Base-by-base conservation (phyloP, 495 filamentous ascomycete genomes). In the Collariella sp. region DNA sequence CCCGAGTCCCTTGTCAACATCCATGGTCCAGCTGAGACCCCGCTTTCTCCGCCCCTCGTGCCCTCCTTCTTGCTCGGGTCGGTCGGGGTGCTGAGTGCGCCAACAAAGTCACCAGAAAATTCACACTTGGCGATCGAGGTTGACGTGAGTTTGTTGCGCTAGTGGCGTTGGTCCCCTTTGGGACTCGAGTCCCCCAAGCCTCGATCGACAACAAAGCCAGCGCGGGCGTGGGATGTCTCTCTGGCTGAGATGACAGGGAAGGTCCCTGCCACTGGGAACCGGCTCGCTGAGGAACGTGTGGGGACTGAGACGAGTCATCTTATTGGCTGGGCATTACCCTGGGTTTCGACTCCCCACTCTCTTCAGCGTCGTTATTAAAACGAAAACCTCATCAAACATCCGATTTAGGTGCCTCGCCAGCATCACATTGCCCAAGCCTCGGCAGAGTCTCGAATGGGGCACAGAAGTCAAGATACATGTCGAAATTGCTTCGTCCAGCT, bases 161-260 rank as follows among this genome's bases (percentile, higher is more conserved):
- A 11, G 38, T 52, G 38, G 49, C 38, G 49, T 43, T 16, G 15
- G 49, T 1, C 3, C 23, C 34, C 13, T 43, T 40, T 34, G 50
- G 2, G 29, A 45, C 9, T 36, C 40, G 40, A 45, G 29, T 6
- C 10, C 18, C 33, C 31, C 36, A 42, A 52, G 33, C 41, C 33
- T 22, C 42, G 40, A 45, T 53, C 34, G 51, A 39, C 31, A 23
- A 46, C 33, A 57, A 38, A 19, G 56, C 50, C 35, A 35, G 38
- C 40, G 13, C 12, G 50, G 50, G 50, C 56, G 56, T 58, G 56
- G 56, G 57, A 35, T 55, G 48, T 22, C 5, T n/a, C 29, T 53
- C 38, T 43, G 29, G 24, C 49, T 47, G 53, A 38, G 29, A 22
- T 12, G 42, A 35, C 55, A 57, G 19, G 58, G 54, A 24, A 22